phyloP scores from a whole-genome alignment of 208 protist genomes.

The Crithidia thermophila region DNA sequence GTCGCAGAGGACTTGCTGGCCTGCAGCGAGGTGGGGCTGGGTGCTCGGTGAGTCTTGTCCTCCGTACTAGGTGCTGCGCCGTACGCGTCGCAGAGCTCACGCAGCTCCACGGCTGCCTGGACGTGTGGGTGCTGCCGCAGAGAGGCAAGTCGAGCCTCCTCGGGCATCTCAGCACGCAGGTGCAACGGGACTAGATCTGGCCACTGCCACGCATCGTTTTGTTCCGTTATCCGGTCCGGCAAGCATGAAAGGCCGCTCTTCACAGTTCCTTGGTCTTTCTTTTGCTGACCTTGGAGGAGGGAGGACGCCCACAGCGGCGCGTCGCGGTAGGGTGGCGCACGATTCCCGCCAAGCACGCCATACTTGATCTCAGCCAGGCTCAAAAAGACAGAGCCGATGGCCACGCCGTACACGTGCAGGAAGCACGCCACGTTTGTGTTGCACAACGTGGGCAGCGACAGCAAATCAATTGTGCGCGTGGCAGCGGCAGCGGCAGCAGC shows the following conservation, averaged over 20 bases:
- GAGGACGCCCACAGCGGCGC: constrained; percentile 40
- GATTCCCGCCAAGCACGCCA: constrained; percentile 64
- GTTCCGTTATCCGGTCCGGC: too few relatives aligned
- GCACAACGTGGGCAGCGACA: constrained; percentile 31
- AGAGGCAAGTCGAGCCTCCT: constrained; percentile 15
- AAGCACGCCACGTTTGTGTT: constrained; percentile 39
- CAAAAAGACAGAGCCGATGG: constrained; percentile 46
- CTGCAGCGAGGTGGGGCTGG: too few relatives aligned
- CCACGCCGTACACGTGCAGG: constrained; percentile 55
- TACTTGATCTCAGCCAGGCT: constrained; percentile 73
- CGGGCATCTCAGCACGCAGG: constrained; percentile 17
- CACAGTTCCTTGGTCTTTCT: too few relatives aligned
- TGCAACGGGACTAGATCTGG: constrained; percentile 18
- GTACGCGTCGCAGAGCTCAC: constrained; percentile 17
- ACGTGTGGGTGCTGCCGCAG: constrained; percentile 23
- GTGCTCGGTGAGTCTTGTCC: too few relatives aligned
- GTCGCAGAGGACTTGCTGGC: too few relatives aligned
- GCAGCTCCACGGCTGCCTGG: constrained; percentile 11
- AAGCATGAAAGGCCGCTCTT: too few relatives aligned
- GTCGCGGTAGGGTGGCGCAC: constrained; percentile 33
- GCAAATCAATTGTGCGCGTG: constrained; percentile 22
- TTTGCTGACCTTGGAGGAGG: too few relatives aligned
- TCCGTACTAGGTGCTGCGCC: too few relatives aligned
- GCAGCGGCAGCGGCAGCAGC: neutral
- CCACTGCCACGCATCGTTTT: constrained; percentile 1